phyloP scores from a whole-genome alignment of 1,284 basidiomycete genomes.

The Trichosporon coremiiforme region DNA sequence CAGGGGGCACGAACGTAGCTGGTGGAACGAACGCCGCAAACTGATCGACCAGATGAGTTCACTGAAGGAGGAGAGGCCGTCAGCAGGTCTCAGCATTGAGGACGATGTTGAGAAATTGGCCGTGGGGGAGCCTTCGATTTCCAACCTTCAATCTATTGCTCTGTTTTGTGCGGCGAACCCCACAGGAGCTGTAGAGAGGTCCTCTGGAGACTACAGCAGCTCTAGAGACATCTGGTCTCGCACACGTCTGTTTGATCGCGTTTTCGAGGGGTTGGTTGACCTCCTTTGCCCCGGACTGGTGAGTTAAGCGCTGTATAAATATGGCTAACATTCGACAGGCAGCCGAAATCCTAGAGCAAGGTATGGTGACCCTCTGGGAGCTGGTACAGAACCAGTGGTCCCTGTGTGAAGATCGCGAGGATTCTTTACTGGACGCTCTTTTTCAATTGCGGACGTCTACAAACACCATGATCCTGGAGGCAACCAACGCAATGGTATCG shows the following conservation, averaged over 20 bases:
- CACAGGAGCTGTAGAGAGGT: slow-evolving; percentile 19
- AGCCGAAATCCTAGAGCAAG: slow-evolving; percentile 40
- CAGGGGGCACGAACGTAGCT: slow-evolving; percentile 45
- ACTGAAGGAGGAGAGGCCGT: slow-evolving; percentile 25
- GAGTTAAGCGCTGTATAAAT: background rate
- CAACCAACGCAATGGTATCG: slow-evolving; percentile 49
- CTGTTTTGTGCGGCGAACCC: slow-evolving; percentile 40
- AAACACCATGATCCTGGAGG: slow-evolving; percentile 45
- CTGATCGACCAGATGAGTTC: slow-evolving; percentile 40
- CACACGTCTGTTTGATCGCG: slow-evolving; percentile 37
- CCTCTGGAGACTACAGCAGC: slow-evolving; percentile 20
- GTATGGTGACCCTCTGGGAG: slow-evolving; percentile 49
- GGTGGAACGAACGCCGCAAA: slow-evolving; percentile 48
- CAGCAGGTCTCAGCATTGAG: slow-evolving; percentile 27
- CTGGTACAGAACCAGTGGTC: slow-evolving; percentile 51
- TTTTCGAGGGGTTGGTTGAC: slow-evolving; percentile 39
- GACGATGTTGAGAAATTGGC: slow-evolving; percentile 36
- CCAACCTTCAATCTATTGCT: slow-evolving; percentile 43
- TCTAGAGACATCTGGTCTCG: slow-evolving; percentile 37
- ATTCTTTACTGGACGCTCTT: slow-evolving; percentile 40
- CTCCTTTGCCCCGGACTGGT: slow-evolving; percentile 3
- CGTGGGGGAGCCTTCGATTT: slow-evolving; percentile 28
- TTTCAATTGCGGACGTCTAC: slow-evolving; percentile 41
- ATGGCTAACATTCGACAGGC: slow-evolving; percentile 28
- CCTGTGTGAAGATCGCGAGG: slow-evolving; percentile 46